Conservation (phyloP, 176 grass and related monocot genomes). For the Bothriochloa decipiens region DNA sequence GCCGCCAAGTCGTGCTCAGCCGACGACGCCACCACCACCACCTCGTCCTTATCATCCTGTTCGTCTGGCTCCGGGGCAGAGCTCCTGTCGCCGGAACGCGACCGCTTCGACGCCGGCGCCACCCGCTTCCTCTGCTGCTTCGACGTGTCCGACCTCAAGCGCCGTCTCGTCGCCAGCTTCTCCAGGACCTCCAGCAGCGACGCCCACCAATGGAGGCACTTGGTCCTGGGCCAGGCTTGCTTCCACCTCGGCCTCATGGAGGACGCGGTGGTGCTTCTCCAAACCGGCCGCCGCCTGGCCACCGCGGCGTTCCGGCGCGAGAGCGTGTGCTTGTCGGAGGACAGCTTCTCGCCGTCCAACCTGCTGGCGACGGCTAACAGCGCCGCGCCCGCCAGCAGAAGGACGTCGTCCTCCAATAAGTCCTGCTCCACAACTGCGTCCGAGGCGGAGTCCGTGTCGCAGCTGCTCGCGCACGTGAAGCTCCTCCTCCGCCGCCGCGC, state of each 20-base stretch:
- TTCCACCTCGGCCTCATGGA: constrained; percentile 93
- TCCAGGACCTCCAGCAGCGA: constrained; percentile 46
- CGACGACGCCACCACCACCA: constrained; percentile 1
- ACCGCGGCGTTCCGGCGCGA: constrained; percentile 81
- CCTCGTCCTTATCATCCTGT: not conserved
- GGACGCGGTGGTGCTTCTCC: constrained; percentile 78
- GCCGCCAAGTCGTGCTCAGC: constrained; percentile 38
- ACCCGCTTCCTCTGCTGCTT: constrained; percentile 67
- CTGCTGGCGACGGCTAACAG: not conserved
- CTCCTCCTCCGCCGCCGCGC: constrained; percentile 75
- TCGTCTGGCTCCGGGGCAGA: constrained; percentile 50
- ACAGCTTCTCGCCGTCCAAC: constrained; percentile 62
- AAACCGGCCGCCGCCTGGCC: constrained; percentile 77
- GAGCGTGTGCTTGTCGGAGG: constrained; percentile 78
- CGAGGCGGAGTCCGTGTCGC: constrained; percentile 41
- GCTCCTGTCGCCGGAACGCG: constrained; percentile 58
- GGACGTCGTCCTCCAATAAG: too few relatives aligned
- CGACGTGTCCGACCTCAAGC: constrained; percentile 70
- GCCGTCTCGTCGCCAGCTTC: constrained; percentile 63
- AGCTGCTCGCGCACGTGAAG: constrained; percentile 76
- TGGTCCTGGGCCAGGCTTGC: constrained; percentile 85
- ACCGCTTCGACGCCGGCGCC: constrained; percentile 42
- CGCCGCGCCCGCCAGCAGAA: too few relatives aligned
- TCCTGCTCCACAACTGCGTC: too few relatives aligned
- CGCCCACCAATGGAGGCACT: constrained; percentile 78